Base-by-base conservation (phyloP, 306 rosid genomes). In the Lagenaria siceraria region DNA sequence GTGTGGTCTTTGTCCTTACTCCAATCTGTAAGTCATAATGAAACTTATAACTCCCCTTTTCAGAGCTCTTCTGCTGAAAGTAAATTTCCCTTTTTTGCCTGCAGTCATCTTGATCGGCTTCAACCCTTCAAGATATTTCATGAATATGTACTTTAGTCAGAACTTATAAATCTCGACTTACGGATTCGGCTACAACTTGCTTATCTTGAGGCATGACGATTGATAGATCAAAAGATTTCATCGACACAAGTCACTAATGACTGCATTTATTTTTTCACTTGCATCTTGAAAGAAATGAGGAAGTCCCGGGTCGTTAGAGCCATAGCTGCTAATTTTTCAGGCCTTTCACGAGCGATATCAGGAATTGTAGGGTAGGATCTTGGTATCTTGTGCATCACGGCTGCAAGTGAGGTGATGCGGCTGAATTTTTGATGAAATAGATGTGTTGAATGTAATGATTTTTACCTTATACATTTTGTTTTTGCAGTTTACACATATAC, bases 31-130 rank as follows among this genome's bases (percentile, higher is more conserved):
- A 96, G 99, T 87, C 82, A 75, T 76, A 74, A 81, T 42, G 40
- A 22, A 78, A 81, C 70, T 56, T 71, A 27, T 21, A 52, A 53
- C 78, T 62, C 84, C 74, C 74, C 75, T n/a, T 52, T 22, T 82
- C 65, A 53, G 5, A 80, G 46, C 79, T 77, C n/a, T 65, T 19
- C 64, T 54, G 24, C 83, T 88, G 64, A 84, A 74, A 62, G 24
- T 46, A 78, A 75, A 78, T 66, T 15, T 25, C 27, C 27, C 27
- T 7, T 54, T 77, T 80, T 81, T 64, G 55, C 74, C 24, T 83
- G 93, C 97, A 96, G 99, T 92, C 79, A 89, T 92, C 83, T 86
- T 96, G 87, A 90, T 90, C 79, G 99, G 99, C 85, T 96, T 96
- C 96, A 96, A 89, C 84, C 99, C 99, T 42, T 96, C 99, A 68